Base-by-base conservation (phyloP, 116 monocot species). In the Dioscorea cayenensis region DNA sequence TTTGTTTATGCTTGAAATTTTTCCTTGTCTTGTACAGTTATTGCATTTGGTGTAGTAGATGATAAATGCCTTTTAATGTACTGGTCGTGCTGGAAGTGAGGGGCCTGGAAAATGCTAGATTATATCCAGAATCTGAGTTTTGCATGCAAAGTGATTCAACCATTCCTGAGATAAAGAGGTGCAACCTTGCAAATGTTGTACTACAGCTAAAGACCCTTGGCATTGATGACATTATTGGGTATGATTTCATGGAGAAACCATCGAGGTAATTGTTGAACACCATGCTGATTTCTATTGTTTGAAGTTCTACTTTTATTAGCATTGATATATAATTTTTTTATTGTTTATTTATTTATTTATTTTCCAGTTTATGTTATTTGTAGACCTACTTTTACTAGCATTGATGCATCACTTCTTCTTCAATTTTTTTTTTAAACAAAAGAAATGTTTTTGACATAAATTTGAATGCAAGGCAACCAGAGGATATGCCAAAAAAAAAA, bases 191-290 rank as follows among this genome's bases (percentile, higher is more conserved):
- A 63, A 99, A 87, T 82, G 87, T 99, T 65, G 91, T 99, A 14
- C 83, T 99, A 55, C 94, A 99, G 69, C 89, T 99, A 25, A 99
- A 91, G 77, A 94, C 94, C 68, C 80, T 94, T 36, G 94, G 91
- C 18, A 77, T 99, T 84, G 86, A 99, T 77, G 89, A 99, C 67
- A 94, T 94, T 32, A 77, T 94, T 75, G 89, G 86, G 48, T 99
- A 94, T 85, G 99, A 94, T 73, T 94, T 94, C 82, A 91, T 94
- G 83, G 99, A 94, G 49, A 99, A 91, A 48, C 91, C 91, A 65
- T 84, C 90, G 38, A 93, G 89, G 95, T 89, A 63, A 68, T 64
- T 18, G 4, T 49, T 25, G 3, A 43, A 12, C 49, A 2, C 18
- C 48, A 71, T 60, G 28, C 1, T 29, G 16, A 17, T 19, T 21